Evolutionary conservation across 2,329 filamentous ascomycete genomes (phyloP), one percentile per base, ranked within the genome.

Genomic region (Bipolaris cookei): DNA sequence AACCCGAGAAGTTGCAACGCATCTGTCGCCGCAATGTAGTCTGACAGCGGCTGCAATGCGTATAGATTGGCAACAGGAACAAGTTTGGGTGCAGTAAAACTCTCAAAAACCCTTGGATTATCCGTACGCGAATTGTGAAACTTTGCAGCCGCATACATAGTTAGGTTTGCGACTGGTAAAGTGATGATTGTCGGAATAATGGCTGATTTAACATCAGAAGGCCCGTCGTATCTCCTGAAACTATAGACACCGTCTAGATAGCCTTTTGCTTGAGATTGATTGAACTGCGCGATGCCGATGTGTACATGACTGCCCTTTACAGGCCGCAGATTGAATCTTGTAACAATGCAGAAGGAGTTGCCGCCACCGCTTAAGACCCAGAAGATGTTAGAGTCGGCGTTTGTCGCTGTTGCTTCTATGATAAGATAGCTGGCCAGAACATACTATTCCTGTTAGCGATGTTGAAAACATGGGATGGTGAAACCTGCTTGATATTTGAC

Each of bases 351-450:
- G 37, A 70, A 71, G 6, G 69, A 71, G 35, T 65, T 68, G 7
- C 68, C 64, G 18, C 68, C 68, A 8, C 71, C 70, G 21, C 64
- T 56, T 14, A 75, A 56, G 1, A 71, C 71, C 72, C 71, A 76
- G 57, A 67, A 75, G 6, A 75, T 64, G 48, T 75, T 71, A 4
- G 70, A 62, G 49, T 74, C 66, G 3, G 51, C 32, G 25, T 60
- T 65, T 2, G 58, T 54, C 2, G 63, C 64, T 21, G 63, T 72
- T 2, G 59, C 69, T 20, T 62, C 64, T 0, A 60, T 49, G 18
- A 72, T 58, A 1, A 54, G 47, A 3, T 72, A 72, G 39, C 65
- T 62, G 8, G 70, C 61, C 0, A 69, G 59, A 4, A 76, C 62
- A n/a, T 57, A 62, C 65, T 67, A 32, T 7, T 13, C 4, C 4